Evolutionary conservation across 352 stramenopile genomes (phyloP).

Genomic region (Phytophthora uliginosa): DNA sequence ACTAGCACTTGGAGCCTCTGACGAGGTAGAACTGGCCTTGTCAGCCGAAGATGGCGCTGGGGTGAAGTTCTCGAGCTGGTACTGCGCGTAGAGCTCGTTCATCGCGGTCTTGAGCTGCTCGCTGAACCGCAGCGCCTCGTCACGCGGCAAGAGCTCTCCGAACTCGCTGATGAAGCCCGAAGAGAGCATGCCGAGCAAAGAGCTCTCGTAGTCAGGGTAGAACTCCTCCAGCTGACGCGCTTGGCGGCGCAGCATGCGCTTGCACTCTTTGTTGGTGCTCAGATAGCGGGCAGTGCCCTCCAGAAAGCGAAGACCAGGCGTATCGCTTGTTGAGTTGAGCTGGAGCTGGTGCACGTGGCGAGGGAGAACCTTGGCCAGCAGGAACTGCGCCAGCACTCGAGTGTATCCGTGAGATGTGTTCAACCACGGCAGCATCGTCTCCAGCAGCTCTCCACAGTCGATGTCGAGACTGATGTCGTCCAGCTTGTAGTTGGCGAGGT

Average conservation of each 20-base stretch:
- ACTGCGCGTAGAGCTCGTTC: constrained; percentile 79
- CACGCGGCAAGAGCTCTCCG: constrained; percentile 71
- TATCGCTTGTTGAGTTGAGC: constrained; percentile 11
- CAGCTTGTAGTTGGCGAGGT: constrained; percentile 45
- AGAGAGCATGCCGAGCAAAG: constrained; percentile 73
- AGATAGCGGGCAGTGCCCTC: constrained; percentile 65
- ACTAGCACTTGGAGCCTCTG: background rate
- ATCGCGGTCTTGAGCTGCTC: constrained; percentile 74
- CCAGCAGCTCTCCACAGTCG: constrained; percentile 41
- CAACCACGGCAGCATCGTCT: constrained; percentile 80
- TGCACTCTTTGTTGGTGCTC: constrained; percentile 88
- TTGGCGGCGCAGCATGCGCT: constrained; percentile 85
- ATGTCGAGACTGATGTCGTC: constrained; percentile 36
- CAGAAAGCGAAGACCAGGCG: constrained; percentile 58
- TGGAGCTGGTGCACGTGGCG: constrained; percentile 58
- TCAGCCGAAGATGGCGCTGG: background rate
- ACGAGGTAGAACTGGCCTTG: background rate
- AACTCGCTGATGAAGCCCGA: constrained; percentile 80
- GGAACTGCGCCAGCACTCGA: constrained; percentile 81
- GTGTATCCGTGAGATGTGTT: constrained; percentile 84
- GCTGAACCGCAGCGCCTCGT: constrained; percentile 63
- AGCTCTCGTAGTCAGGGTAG: constrained; percentile 75
- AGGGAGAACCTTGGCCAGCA: constrained; percentile 73
- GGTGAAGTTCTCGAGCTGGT: constrained; percentile 73
- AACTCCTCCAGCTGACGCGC: constrained; percentile 70